These are phyloP conservation scores for Lecanicillium sp. DNA, from an alignment of 2,329 filamentous ascomycete species.

Conservation along the genomic window DNA sequence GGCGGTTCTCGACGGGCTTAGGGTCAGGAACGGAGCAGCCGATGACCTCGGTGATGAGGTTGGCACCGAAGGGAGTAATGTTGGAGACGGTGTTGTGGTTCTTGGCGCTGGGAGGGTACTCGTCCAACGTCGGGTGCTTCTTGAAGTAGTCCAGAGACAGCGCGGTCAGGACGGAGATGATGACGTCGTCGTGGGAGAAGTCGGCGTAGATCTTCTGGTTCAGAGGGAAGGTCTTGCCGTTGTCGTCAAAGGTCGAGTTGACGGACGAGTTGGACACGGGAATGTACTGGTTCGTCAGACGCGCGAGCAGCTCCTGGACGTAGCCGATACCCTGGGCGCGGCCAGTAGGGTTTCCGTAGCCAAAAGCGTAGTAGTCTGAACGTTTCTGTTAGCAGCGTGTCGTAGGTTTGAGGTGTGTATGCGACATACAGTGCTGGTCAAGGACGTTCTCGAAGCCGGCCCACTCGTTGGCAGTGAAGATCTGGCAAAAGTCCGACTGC, in stretches of 20 bases:
- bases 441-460: slow-evolving; percentile 52
- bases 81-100: slow-evolving; percentile 43
- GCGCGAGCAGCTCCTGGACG: slow-evolving; percentile 71
- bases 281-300: slow-evolving; percentile 65
- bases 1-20: slow-evolving; percentile 29
- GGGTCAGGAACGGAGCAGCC: slow-evolving; percentile 40
- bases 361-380: slow-evolving; percentile 66
- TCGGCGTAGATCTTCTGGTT: slow-evolving; percentile 63
- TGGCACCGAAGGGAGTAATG: slow-evolving; percentile 49
- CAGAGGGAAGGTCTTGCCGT: slow-evolving; percentile 61
- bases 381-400: neutral
- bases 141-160: slow-evolving; percentile 50
- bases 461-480: slow-evolving; percentile 67
- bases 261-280: slow-evolving; percentile 48
- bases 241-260: slow-evolving; percentile 64
- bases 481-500: slow-evolving; percentile 54
- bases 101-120: slow-evolving; percentile 36
- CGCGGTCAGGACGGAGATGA: slow-evolving; percentile 42
- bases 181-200: slow-evolving; percentile 79
- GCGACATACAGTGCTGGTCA: slow-evolving; percentile 44
- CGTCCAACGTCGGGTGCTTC: slow-evolving; percentile 35
- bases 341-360: slow-evolving; percentile 67
- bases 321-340: slow-evolving; percentile 75
- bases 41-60: slow-evolving; percentile 50
- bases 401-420: too few relatives aligned